phyloP scores from a whole-genome alignment of 352 stramenopile species.

The Pythium sp. region DNA sequence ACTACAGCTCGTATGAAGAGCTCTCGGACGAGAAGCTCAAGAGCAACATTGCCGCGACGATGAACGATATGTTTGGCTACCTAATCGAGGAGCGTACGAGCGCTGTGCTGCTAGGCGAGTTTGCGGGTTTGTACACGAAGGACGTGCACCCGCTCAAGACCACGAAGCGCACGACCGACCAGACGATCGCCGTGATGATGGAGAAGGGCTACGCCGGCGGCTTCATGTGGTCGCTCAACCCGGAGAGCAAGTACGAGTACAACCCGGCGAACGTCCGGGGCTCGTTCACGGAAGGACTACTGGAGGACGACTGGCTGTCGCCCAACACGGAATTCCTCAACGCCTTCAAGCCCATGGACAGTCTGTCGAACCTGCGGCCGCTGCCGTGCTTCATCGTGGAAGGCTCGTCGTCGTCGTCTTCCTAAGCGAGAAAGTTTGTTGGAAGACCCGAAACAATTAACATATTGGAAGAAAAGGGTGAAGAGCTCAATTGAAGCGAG shows the following conservation, averaged over 20 bases:
- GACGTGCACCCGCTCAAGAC: slow-evolving; percentile 66
- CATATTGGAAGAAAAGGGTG: not conserved
- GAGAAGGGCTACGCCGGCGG: slow-evolving; percentile 61
- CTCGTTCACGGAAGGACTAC: slow-evolving; percentile 65
- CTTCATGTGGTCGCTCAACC: slow-evolving; percentile 86
- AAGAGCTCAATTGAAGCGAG: not conserved
- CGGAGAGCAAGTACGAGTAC: slow-evolving; percentile 75
- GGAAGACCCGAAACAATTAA: not conserved
- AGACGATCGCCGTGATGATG: slow-evolving; percentile 68
- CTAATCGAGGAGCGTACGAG: slow-evolving; percentile 43
- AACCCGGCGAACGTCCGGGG: slow-evolving; percentile 59
- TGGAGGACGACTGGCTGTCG: slow-evolving; percentile 78
- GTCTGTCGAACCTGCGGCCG: slow-evolving; percentile 50
- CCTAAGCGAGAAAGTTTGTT: not conserved
- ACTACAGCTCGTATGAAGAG: slow-evolving; percentile 59
- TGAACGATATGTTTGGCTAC: slow-evolving; percentile 81
- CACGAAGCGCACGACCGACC: slow-evolving; percentile 69
- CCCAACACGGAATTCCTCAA: slow-evolving; percentile 65
- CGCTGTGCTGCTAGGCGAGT: slow-evolving; percentile 72
- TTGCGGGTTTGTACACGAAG: slow-evolving; percentile 66
- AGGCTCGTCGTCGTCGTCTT: not conserved
- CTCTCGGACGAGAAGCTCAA: slow-evolving; percentile 53
- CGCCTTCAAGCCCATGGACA: slow-evolving; percentile 67
- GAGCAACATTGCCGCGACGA: slow-evolving; percentile 47
- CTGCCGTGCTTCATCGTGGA: slow-evolving; percentile 55